Conservation (phyloP, 2,329 filamentous ascomycete species). For the Ophiostoma australiae region DNA sequence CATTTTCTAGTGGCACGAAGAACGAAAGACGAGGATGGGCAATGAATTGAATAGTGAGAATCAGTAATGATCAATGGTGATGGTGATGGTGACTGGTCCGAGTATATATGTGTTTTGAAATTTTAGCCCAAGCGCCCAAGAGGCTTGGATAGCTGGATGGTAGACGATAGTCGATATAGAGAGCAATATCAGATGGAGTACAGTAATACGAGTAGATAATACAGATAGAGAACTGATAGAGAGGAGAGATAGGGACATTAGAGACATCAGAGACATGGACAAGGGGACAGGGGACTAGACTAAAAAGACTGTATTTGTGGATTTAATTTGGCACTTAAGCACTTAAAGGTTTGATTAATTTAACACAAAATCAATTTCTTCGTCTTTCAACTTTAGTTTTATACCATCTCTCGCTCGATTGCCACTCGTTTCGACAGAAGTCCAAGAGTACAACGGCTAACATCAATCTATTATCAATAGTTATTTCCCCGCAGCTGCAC, state of each 20-base stretch:
- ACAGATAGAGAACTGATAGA: not conserved
- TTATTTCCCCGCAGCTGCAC: slow-evolving; percentile 11
- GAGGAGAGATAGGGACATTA: not conserved
- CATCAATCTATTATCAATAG: not conserved
- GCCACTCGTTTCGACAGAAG: not conserved
- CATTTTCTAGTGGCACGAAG: slow-evolving; percentile 22
- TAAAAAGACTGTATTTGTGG: not conserved
- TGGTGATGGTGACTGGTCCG: not conserved
- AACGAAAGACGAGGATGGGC: not conserved
- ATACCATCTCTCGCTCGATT: not conserved
- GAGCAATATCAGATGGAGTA: not conserved
- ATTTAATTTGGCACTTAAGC: not conserved
- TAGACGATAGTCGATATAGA: slow-evolving; percentile 3
- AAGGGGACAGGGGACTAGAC: not conserved
- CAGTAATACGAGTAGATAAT: slow-evolving; percentile 12
- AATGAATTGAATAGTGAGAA: not conserved
- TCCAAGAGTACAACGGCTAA: not conserved
- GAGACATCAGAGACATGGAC: too few relatives aligned
- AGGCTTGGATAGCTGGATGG: not conserved
- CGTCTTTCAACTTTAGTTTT: not conserved
- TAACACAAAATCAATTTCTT: not conserved
- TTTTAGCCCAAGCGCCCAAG: slow-evolving; percentile 5
- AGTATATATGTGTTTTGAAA: slow-evolving; percentile 7
- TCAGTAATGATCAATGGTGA: not conserved
- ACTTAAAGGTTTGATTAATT: not conserved